Base-by-base conservation (phyloP, 768 basidiomycete genomes). In the Cystobasidium ongulense region DNA sequence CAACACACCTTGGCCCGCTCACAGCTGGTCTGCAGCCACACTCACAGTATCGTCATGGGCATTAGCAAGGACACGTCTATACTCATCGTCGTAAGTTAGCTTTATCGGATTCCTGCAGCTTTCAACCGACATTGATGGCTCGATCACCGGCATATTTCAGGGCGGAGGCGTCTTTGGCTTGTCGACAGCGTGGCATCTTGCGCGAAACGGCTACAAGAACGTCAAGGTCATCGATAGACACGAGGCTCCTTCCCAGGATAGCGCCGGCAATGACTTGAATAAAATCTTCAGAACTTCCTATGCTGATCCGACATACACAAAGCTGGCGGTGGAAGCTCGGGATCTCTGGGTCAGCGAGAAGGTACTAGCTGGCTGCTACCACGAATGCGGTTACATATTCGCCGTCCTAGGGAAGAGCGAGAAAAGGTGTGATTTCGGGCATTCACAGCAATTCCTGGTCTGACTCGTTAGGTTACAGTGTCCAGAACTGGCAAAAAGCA, bases 181-280 rank as follows among this genome's bases (percentile, higher is more conserved):
- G 1, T 75, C 74, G 0, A 75, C 74, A 1, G 74, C 74, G 1
- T 75, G 74, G 74, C 41, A 53, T 25, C 67, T 75, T 0, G 67
- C 62, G 10, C 43, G 38, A 7, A 29, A 25, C 1, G 88, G 89
- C 21, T 92, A 88, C 81, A 84, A 81, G 18, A 78, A 88, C 29
- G n/a, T 75, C 31, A 64, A 25, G 10, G 67, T 75, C 35, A 21
- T 75, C 11, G 74, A 75, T 43, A 31, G 52, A 15, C 74, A 75
- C 25, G 31, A 35, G 3, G 59, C 50, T 4, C 74, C 74, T 1
- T 63, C 61, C n/a, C 35, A 53, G 17, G 74, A 66, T 21, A 62
- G 57, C 0, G 74, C 74, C 1, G 66, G 74, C 1, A n/a, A 63
- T 38, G 74, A 75, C 36, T 29, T 75, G 25, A 75, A 75, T 50